Evolutionary conservation across 805 yeast genomes (phyloP), one percentile per base, ranked within the genome.

Genomic region (Saccharomyces mikatae): DNA sequence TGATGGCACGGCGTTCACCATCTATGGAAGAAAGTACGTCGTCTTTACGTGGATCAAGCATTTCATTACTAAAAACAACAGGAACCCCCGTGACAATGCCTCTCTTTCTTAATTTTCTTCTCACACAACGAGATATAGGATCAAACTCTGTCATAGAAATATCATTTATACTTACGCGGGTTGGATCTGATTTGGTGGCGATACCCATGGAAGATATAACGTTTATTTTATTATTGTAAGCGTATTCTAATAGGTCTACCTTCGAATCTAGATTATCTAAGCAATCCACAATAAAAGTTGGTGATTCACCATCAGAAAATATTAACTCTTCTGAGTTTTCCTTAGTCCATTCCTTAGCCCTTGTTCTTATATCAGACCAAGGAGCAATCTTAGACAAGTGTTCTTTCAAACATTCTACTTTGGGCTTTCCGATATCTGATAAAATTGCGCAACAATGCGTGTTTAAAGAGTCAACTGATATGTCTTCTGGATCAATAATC

Each of bases 141-240:
- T 90, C 97, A 68, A 91, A 97, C 62, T 86, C 89, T 0, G 97
- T 86, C 54, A 78, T 80, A 46, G 91, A 83, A 52, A 90, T 81
- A 68, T 90, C 97, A 30, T 88, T 87, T 47, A 90, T 77, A 65
- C 87, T 86, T 52, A 90, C 80, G 63, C 96, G 76, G 5, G 96
- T 84, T 6, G 97, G 91, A 66, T 90, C 97, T 41, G 92, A 83
- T 68, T 90, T 90, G 65, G 96, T 86, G 5, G 96, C 95, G 1
- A 97, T 96, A n/a, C 97, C 97, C 80, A 92, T 92, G 1, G 96
- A 86, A 9, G 92, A 82, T 28, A 91, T 78, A 27, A 89, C 86
- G n/a, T 79, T 79, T 29, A 90, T 64, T 1, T 75, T 66, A 48
- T 80, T 71, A 24, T 76, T 73, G 65, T 82, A 72, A 62, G 95